Percentiles rank a stretch among this genome's conserved stretches.
Evolutionary conservation across 768 basidiomycete species (phyloP).

Genomic region (Tylopilus sp.): DNA sequence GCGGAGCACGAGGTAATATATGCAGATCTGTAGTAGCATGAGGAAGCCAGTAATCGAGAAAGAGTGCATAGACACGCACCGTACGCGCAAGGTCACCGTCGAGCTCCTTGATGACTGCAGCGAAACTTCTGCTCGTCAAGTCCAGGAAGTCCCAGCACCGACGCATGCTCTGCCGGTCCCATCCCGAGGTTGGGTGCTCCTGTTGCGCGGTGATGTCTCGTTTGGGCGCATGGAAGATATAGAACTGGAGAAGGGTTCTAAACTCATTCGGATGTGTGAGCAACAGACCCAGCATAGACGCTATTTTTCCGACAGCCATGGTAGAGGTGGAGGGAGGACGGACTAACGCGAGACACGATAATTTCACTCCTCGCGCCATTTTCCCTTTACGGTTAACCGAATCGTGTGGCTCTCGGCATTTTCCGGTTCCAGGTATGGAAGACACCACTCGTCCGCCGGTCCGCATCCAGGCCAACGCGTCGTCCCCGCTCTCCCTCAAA

Average conservation of each 20-base stretch:
- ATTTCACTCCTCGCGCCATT: neutral
- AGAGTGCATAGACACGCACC: constrained; percentile 46
- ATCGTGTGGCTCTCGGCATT: constrained; percentile 6
- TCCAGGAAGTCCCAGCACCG: constrained; percentile 90
- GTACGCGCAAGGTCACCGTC: constrained; percentile 92
- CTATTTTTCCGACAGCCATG: constrained; percentile 49
- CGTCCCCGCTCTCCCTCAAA: constrained; percentile 38
- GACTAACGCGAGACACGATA: too few relatives aligned
- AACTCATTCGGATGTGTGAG: constrained; percentile 84
- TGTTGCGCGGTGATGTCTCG: constrained; percentile 75
- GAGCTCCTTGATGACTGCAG: constrained; percentile 91
- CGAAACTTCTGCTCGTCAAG: constrained; percentile 83
- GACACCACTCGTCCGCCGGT: constrained; percentile 45
- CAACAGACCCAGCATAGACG: constrained; percentile 59
- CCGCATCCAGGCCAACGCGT: constrained; percentile 40
- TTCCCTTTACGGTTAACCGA: neutral
- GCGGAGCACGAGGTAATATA: constrained; percentile 93
- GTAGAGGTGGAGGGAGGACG: neutral
- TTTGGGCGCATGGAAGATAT: constrained; percentile 74
- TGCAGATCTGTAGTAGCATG: constrained; percentile 69
- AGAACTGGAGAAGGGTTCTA: constrained; percentile 77
- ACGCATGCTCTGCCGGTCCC: constrained; percentile 83
- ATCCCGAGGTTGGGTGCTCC: constrained; percentile 80
- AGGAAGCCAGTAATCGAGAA: neutral
- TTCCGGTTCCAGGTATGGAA: constrained; percentile 38